A percentile compares a stretch with the other conserved stretches of the same genome.
These are phyloP conservation scores for Neurospora sp. DNA, from an alignment of 495 filamentous ascomycete species.

Conservation along the genomic window DNA sequence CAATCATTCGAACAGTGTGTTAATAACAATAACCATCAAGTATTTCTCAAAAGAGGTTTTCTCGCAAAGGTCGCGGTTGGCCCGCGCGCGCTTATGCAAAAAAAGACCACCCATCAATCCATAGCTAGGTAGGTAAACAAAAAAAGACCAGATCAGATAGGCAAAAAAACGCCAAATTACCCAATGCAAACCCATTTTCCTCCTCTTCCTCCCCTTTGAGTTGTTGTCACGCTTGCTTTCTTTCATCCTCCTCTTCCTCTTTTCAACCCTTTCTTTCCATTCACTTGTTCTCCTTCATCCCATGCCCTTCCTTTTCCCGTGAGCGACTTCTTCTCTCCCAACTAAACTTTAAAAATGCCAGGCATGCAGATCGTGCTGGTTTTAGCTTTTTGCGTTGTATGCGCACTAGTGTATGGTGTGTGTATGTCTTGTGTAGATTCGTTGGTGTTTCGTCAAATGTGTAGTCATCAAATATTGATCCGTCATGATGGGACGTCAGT, in stretches of 20 bases:
- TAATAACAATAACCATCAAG: background rate
- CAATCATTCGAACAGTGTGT: background rate
- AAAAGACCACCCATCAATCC: background rate
- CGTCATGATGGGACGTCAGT: constrained; percentile 15
- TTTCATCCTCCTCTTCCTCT: background rate
- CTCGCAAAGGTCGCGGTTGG: background rate
- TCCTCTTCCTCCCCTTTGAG: background rate
- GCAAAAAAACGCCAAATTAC: background rate
- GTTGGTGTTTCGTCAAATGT: background rate
- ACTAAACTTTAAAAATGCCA: background rate
- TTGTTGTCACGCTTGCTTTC: background rate
- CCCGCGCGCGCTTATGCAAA: background rate
- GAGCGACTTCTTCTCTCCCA: background rate
- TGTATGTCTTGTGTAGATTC: background rate
- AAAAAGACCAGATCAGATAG: background rate
- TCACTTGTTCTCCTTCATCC: background rate
- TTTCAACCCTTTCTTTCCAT: background rate
- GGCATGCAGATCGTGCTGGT: constrained; percentile 14
- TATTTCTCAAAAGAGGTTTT: background rate
- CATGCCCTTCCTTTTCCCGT: background rate
- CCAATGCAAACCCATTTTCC: background rate
- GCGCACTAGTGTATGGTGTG: background rate
- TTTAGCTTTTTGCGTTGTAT: background rate
- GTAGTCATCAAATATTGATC: constrained; percentile 1
- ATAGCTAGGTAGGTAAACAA: background rate